Evolutionary conservation across 108 stramenopile genomes (phyloP).

Genomic region (Parietichytrium sp.): DNA sequence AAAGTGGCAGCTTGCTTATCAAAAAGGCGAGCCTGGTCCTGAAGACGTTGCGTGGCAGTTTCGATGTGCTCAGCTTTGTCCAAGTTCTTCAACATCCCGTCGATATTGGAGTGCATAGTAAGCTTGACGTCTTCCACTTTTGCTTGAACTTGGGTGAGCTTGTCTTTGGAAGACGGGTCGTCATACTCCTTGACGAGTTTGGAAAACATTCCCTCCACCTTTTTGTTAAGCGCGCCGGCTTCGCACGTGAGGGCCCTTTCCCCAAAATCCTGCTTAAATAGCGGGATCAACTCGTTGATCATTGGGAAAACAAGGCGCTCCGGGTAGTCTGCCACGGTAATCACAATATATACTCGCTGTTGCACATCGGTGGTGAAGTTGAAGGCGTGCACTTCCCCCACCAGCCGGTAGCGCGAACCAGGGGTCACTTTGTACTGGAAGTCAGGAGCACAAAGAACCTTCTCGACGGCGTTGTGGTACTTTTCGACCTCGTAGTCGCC

Average conservation of each 20-base stretch:
- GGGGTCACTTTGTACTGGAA: slow-evolving; percentile 17
- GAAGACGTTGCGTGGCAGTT: neutral
- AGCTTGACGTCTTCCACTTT: neutral
- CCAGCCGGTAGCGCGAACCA: slow-evolving; percentile 20
- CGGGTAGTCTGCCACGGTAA: neutral
- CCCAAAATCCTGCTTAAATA: neutral
- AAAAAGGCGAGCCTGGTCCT: slow-evolving; percentile 11
- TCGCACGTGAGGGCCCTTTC: neutral
- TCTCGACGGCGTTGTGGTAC: slow-evolving; percentile 3
- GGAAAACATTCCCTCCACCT: neutral
- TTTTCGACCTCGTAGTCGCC: slow-evolving; percentile 1
- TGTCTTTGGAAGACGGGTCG: slow-evolving; percentile 18
- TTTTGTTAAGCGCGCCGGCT: neutral
- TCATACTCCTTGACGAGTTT: neutral
- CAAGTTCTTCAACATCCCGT: neutral
- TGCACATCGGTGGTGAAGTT: slow-evolving; percentile 20
- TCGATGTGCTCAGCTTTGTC: slow-evolving; percentile 16
- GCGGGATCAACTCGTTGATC: slow-evolving; percentile 13
- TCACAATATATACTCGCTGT: slow-evolving; percentile 27
- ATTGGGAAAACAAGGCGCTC: neutral
- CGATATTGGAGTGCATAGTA: neutral
- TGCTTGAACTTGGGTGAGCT: neutral
- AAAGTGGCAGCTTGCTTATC: neutral
- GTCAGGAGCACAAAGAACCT: slow-evolving; percentile 24
- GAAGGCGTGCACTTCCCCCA: slow-evolving; percentile 10